Base-by-base conservation (phyloP, 345 rosid genomes). In the Erodium maritimum region DNA sequence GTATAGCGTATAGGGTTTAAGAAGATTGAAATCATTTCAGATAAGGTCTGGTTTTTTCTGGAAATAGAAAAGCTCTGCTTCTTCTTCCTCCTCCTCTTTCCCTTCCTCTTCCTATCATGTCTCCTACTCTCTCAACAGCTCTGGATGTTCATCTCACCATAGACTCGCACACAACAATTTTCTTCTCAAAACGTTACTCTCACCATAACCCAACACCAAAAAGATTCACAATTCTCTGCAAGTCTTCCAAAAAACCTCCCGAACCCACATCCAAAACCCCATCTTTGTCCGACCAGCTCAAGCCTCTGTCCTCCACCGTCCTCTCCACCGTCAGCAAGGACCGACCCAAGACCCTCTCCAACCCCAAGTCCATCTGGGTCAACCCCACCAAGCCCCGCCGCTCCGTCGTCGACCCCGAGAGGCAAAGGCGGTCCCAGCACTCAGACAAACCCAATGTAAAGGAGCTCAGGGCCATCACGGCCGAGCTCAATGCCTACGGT, bases 241-340 rank as follows among this genome's bases (percentile, higher is more conserved):
- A 33, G 54, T 14, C 63, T 60, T 19, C 61, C 67, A 52, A 73
- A 58, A 72, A 73, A 62, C 42, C 77, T 64, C 60, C 78, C 48
- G 76, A 71, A 42, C 69, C 75, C 59, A 24, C 58, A 61, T 60
- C 75, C 16, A 74, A 79, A 37, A 79, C 20, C 57, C 76, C 87
- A 29, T 82, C 97, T 72, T 73, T 85, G 23, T 80, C 96, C 56
- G 97, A 91, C 55, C 97, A 88, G 54, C 96, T 88, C 59, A 82
- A 73, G 76, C 87, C 90, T 55, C 83, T 91, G 59, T 85, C 88
- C 23, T 56, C 81, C 17, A 82, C 90, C 33, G 82, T 83, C 8
- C 85, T 86, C 23, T 67, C 83, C 61, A 54, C 77, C n/a, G 57
- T 18, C 25, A 61, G 68, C 23, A 58, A 33, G 42, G 33, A 25